These are phyloP conservation scores for Debaryomyces tyrocola DNA, from an alignment of 805 yeast species.

Conservation along the genomic window DNA sequence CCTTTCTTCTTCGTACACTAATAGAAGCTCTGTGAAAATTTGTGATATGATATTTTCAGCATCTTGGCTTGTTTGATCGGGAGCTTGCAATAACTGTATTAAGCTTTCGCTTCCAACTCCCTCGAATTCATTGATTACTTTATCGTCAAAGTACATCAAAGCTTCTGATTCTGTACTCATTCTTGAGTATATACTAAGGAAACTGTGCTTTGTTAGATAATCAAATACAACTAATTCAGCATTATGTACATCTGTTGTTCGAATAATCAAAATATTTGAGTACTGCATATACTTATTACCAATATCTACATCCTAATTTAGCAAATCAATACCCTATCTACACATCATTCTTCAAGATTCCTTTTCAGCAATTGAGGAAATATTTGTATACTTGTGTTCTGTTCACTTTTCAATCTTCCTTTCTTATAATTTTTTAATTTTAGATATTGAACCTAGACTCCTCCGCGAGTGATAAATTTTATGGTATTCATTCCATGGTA, in stretches of 20 bases:
- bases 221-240: too few species aligned
- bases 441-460: too few species aligned
- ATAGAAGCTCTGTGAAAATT: constrained; percentile 34
- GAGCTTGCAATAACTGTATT: constrained; percentile 28
- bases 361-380: too few species aligned
- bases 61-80: constrained; percentile 17
- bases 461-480: too few species aligned
- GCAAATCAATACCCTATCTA: too few species aligned
- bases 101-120: constrained; percentile 33
- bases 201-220: too few species aligned
- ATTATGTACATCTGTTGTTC: neutral
- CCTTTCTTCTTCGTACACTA: constrained; percentile 22
- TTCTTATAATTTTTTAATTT: too few species aligned
- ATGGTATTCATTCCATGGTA: too few species aligned
- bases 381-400: too few species aligned
- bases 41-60: constrained; percentile 19
- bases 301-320: too few species aligned
- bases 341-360: too few species aligned
- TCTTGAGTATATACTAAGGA: neutral
- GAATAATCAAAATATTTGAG: neutral
- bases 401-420: too few species aligned
- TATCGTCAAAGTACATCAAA: constrained; percentile 27
- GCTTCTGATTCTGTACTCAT: constrained; percentile 1
- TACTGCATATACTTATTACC: neutral
- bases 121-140: constrained; percentile 29